Percentiles rank a stretch among this genome's conserved stretches.
These are phyloP conservation scores for Fusarium temperatum DNA, from an alignment of 2,329 filamentous ascomycete species.

Conservation along the genomic window DNA sequence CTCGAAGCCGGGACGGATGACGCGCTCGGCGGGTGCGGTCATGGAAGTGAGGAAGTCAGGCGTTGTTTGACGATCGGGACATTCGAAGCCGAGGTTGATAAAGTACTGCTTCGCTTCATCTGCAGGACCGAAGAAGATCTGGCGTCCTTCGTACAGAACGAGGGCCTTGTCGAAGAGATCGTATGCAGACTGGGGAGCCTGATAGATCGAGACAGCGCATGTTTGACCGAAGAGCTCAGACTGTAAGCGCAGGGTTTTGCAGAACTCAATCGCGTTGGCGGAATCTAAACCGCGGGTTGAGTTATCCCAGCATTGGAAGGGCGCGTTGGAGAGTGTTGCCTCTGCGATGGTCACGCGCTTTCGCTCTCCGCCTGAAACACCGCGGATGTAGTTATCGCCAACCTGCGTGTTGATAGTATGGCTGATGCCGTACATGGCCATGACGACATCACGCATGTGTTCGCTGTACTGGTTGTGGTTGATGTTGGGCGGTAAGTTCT, in stretches of 20 bases:
- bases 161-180: conserved; percentile 74
- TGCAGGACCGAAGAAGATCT: conserved; percentile 71
- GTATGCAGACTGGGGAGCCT: conserved; percentile 68
- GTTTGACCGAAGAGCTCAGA: conserved; percentile 42
- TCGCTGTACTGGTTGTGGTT: conserved; percentile 61
- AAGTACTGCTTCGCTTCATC: conserved; percentile 69
- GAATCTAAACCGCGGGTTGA: conserved; percentile 45
- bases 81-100: conserved; percentile 69
- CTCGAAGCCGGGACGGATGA: conserved; percentile 47
- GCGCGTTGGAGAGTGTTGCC: conserved; percentile 64
- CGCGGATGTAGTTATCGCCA: conserved; percentile 73
- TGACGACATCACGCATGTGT: conserved; percentile 69
- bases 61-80: conserved; percentile 68
- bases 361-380: conserved; percentile 79
- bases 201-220: conserved; percentile 59
- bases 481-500: conserved; percentile 66
- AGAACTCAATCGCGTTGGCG: conserved; percentile 44
- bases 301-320: conserved; percentile 49
- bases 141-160: conserved; percentile 72
- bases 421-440: conserved; percentile 72
- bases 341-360: conserved; percentile 83
- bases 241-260: conserved; percentile 38
- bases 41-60: conserved; percentile 72
- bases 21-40: conserved; percentile 51
- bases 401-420: conserved; percentile 78